These are phyloP conservation scores for Hydrangea macrophylla DNA, from an alignment of 148 eudicot species.

Conservation along the genomic window DNA sequence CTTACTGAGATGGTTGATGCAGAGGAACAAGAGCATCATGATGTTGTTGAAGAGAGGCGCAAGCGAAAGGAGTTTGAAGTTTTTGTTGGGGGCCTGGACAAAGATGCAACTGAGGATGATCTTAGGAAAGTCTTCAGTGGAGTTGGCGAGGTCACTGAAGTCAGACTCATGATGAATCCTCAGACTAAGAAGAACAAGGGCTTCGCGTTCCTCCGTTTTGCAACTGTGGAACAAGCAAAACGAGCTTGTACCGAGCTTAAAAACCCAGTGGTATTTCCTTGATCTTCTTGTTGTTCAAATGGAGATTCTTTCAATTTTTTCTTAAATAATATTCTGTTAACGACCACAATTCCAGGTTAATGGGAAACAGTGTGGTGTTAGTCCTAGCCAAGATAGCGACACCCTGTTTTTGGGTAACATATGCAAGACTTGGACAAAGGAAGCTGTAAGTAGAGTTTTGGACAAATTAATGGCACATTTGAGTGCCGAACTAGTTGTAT, in stretches of 20 bases:
- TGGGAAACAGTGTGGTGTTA: slow-evolving; percentile 95
- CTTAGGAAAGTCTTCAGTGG: slow-evolving; percentile 78
- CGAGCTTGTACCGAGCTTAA: slow-evolving; percentile 85
- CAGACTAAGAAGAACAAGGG: slow-evolving; percentile 98
- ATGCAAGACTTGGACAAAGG: slow-evolving; percentile 97
- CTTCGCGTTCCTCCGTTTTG: slow-evolving; percentile 95
- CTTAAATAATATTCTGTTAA: slow-evolving; percentile 26
- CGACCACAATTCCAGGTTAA: slow-evolving; percentile 73
- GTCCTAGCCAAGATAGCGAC: slow-evolving; percentile 96
- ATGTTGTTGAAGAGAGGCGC: slow-evolving; percentile 79
- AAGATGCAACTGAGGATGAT: slow-evolving; percentile 96
- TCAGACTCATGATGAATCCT: slow-evolving; percentile 95
- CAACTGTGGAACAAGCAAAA: slow-evolving; percentile 92
- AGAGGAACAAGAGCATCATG: slow-evolving; percentile 83
- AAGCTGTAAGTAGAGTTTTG: slow-evolving; percentile 75
- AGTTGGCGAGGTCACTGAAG: slow-evolving; percentile 86
- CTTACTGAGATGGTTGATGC: slow-evolving; percentile 54
- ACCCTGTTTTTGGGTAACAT: slow-evolving; percentile 96
- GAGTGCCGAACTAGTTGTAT: slow-evolving; percentile 23
- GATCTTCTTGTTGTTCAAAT: slow-evolving; percentile 39
- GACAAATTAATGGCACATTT: slow-evolving; percentile 24
- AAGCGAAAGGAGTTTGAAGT: slow-evolving; percentile 93
- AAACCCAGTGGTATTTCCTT: slow-evolving; percentile 85
- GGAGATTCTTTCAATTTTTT: slow-evolving; percentile 21
- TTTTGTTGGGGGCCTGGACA: slow-evolving; percentile 98